Base-by-base conservation (phyloP, 345 rosid species). In the Hevea brasiliensis region DNA sequence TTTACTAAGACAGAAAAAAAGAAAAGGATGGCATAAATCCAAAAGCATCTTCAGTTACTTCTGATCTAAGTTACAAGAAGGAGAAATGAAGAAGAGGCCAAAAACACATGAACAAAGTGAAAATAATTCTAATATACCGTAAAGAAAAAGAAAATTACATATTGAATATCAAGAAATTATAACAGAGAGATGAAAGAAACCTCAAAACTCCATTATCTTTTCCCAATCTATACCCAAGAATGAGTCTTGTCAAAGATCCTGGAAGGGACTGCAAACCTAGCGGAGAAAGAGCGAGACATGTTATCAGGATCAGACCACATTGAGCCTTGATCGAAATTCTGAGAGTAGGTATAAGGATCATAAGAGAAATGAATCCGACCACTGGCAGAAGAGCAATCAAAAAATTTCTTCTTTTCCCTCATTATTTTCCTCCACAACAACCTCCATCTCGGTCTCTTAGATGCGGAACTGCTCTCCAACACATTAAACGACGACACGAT, bases 181-280 rank as follows among this genome's bases (percentile, higher is more conserved):
- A 47, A 64, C 15, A 21, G 23, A 21, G 4, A n/a, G 4, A 42
- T 21, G 32, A 32, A 64, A 44, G 29, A 44, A 23, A 44, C 8
- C 18, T 41, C 8, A 21, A 64, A 24, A 37, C 5, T 61, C 66
- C 47, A 14, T 1, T 10, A 5, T 60, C 3, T 61, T 37, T 17
- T 60, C 12, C 40, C 18, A 20, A 14, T 7, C 27, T 27, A 24
- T 44, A 44, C 40, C 24, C 37, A 32, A 32, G 44, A 14, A 14
- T 4, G 24, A 74, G n/a, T 37, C 47, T 66, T 44, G 7, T 65
- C 50, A 74, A 58, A 75, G 20, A 81, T 67, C 27, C 78, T 74
- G 2, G 82, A 74, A 2, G 88, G 83, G 67, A 79, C 85, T 6
- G 87, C 84, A 53, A 81, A 85, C 60, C 89, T 68, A 42, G 87